These are phyloP conservation scores for Xylaria palmicola DNA, from an alignment of 495 filamentous ascomycete species.

Conservation along the genomic window DNA sequence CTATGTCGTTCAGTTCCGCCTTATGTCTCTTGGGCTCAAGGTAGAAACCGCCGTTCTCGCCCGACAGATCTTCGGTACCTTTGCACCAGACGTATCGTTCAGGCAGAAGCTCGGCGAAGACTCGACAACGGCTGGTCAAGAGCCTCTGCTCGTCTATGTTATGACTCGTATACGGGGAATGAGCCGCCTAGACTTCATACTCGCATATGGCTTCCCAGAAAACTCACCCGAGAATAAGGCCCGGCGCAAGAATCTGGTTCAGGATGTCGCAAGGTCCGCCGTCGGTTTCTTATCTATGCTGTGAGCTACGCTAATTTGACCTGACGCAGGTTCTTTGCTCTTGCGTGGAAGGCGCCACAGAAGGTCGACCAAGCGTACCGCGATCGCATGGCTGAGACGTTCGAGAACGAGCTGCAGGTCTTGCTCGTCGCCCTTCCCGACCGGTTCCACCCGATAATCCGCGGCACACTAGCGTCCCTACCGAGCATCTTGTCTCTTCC, in stretches of 20 bases:
- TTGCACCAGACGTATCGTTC: constrained; percentile 34
- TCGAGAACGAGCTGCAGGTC: constrained; percentile 29
- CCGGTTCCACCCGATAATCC: constrained; percentile 39
- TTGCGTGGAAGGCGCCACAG: too few species aligned
- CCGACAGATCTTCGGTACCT: constrained; percentile 32
- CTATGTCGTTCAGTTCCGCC: constrained; percentile 44
- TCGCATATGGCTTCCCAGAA: too few species aligned
- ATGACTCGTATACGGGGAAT: constrained; percentile 40
- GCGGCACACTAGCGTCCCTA: constrained; percentile 29
- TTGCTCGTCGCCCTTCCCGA: constrained; percentile 32
- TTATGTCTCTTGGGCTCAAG: constrained; percentile 34
- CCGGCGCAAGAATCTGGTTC: too few species aligned
- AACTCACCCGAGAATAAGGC: too few species aligned
- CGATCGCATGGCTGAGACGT: too few species aligned
- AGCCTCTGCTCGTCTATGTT: constrained; percentile 38
- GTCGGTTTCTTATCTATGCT: too few species aligned
- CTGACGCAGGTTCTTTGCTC: too few species aligned
- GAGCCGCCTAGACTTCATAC: constrained; percentile 37
- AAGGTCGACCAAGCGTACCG: too few species aligned
- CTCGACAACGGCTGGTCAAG: constrained; percentile 26
- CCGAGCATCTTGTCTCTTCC: constrained; percentile 37
- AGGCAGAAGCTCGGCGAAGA: constrained; percentile 37
- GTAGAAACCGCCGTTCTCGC: constrained; percentile 32
- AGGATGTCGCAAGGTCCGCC: too few species aligned
- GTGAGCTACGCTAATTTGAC: too few species aligned